A percentile compares a stretch with the other conserved stretches of the same genome.
Conservation (phyloP, 306 rosid genomes). For the Quercus dentata region DNA sequence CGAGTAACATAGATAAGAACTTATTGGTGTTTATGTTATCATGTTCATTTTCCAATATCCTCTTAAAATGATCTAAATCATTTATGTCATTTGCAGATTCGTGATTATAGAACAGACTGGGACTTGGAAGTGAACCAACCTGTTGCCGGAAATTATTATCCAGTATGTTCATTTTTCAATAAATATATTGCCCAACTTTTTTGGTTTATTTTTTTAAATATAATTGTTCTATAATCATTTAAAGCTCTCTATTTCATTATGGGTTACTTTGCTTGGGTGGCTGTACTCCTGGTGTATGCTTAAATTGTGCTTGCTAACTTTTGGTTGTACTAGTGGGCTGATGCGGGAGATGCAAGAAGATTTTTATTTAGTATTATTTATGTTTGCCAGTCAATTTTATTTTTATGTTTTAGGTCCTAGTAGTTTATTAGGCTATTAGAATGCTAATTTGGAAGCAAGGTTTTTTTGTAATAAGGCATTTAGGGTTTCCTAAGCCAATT, state of each 20-base stretch:
- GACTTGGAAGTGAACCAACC: constrained; percentile 56
- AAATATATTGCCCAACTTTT: not conserved
- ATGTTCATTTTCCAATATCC: not conserved
- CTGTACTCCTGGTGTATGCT: not conserved
- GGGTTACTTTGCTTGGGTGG: not conserved
- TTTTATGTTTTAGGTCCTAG: no score
- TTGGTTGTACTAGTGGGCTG: not conserved
- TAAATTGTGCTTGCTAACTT: not conserved
- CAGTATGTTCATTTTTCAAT: constrained; percentile 29
- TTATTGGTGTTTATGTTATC: not conserved
- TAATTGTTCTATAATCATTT: no score
- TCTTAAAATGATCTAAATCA: not conserved
- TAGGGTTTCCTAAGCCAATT: no score
- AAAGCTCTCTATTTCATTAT: no score
- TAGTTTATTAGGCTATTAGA: no score
- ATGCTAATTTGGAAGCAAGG: no score
- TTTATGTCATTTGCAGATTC: constrained; percentile 34
- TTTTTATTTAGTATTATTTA: no score
- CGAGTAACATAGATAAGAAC: not conserved
- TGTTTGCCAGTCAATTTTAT: no score
- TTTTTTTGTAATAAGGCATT: no score
- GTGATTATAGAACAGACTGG: constrained; percentile 57
- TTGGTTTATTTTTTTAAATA: not conserved
- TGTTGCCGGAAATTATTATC: constrained; percentile 59
- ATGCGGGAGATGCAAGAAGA: no score